Evolutionary conservation across 148 eudicot species (phyloP).

Genomic region (Diospyros lotus): DNA sequence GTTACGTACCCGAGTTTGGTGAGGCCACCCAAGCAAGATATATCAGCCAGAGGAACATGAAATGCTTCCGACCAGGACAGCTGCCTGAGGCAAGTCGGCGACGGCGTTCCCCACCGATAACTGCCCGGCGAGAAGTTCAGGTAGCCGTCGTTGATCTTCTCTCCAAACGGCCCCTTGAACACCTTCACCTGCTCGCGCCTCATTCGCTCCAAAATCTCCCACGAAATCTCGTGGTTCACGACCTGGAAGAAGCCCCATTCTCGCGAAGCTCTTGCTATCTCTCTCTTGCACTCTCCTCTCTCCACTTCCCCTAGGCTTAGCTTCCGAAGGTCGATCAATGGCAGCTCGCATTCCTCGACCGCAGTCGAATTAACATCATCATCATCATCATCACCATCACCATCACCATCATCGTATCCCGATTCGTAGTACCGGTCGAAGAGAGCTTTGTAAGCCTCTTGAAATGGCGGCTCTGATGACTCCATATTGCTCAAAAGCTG

Average conservation of each 20-base stretch:
- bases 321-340: conserved; percentile 45
- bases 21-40: conserved; percentile 21
- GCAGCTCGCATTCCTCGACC: conserved; percentile 40
- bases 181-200: conserved; percentile 47
- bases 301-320: conserved; percentile 22
- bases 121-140: conserved; percentile 55
- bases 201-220: conserved; percentile 45
- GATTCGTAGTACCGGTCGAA: conserved; percentile 6
- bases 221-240: conserved; percentile 65
- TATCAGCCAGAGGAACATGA: conserved; percentile 67
- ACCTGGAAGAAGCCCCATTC: conserved; percentile 93
- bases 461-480: conserved; percentile 63
- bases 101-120: conserved; percentile 86
- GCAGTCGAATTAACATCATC: background rate
- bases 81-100: conserved; percentile 61
- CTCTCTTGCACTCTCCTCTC: conserved; percentile 47
- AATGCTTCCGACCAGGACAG: conserved; percentile 90
- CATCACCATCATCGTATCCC: background rate
- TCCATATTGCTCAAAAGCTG: conserved; percentile 28
- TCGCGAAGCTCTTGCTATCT: conserved; percentile 47
- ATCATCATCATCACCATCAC: background rate
- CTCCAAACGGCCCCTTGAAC: conserved; percentile 53
- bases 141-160: conserved; percentile 36
- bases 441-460: conserved; percentile 45
- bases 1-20: conserved; percentile 45